Evolutionary conservation across 306 rosid species (phyloP).

Genomic region (Abrus precatorius): DNA sequence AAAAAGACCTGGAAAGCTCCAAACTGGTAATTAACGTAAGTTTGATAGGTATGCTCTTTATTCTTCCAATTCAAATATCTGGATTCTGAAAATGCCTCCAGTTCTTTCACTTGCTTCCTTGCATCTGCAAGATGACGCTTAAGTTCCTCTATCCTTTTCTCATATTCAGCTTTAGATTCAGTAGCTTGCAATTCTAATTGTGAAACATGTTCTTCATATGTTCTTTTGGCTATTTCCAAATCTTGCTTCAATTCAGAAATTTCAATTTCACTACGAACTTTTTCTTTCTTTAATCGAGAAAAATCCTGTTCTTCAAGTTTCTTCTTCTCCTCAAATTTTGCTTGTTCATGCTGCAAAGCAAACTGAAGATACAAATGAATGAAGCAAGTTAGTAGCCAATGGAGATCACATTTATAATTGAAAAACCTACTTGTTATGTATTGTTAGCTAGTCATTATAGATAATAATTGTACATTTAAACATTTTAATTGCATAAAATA

Average conservation of each 20-base stretch:
- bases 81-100: slow-evolving; percentile 82
- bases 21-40: slow-evolving; percentile 60
- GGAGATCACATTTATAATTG: slow-evolving; percentile 2
- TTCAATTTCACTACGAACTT: slow-evolving; percentile 67
- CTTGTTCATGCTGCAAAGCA: slow-evolving; percentile 70
- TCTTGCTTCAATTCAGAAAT: slow-evolving; percentile 73
- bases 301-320: slow-evolving; percentile 83
- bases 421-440: slow-evolving; percentile 28
- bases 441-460: slow-evolving; percentile 33
- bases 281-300: slow-evolving; percentile 72
- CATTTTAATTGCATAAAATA: slow-evolving; percentile 16
- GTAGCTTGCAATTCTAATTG: slow-evolving; percentile 70
- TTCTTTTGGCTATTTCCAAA: slow-evolving; percentile 65
- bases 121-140: slow-evolving; percentile 67
- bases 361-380: slow-evolving; percentile 42
- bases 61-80: slow-evolving; percentile 79
- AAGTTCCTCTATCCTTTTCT: slow-evolving; percentile 70
- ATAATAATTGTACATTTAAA: slow-evolving; percentile 29
- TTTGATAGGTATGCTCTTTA: slow-evolving; percentile 75
- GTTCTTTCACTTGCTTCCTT: slow-evolving; percentile 71
- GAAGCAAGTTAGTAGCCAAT: slow-evolving; percentile 44
- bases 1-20: slow-evolving; percentile 78
- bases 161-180: slow-evolving; percentile 69
- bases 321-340: slow-evolving; percentile 75
- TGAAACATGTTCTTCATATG: slow-evolving; percentile 64